Base-by-base conservation (phyloP, 225 moss, liverwort and hornwort genomes). In the Pseudoscleropodium purum region DNA sequence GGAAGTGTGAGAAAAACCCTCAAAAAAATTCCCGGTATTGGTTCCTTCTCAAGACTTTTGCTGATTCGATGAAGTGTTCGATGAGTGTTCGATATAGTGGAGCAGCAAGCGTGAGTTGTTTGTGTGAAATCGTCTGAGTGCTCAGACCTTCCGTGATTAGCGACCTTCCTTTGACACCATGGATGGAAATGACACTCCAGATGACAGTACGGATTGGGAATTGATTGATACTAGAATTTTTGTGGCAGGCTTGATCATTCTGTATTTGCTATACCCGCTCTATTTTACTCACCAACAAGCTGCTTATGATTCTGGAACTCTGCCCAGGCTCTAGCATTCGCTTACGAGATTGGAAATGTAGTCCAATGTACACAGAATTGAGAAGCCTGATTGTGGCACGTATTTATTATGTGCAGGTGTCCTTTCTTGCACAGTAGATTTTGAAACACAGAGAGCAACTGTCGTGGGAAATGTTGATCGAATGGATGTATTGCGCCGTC, bases 1-100 rank as follows among this genome's bases (percentile, higher is more conserved):
- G 92, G 81, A 80, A 91, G 86, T 76, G 94, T 94, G 70, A 87
- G 84, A 69, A 93, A 90, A 91, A 93, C 94, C 79, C 85, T 94
- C 60, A 94, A 61, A 80, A 94, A 90, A 81, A 94, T 93, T 47
- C 92, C 93, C 36, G 93, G 94, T 94, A 94, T 11, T 51, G 49
- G 54, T 51, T 82, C 78, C 68, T 86, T 69, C 68, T n/a, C 81
- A 29, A 88, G 26, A 12, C 47, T 45, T 59, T 34, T 85, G 49
- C 52, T 63, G 37, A 66, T 84, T 64, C 62, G 75, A 54, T 72
- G 27, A 39, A 75, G 24, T 33, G 45, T 63, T 81, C 81, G 27
- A 41, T 60, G 41, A 79, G 31, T 47, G 47, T 75, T 75, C 34
- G 76, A 52, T 36, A 49, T 13, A 62, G 67, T 65, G 81, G 83